phyloP scores from a whole-genome alignment of 495 filamentous ascomycete genomes.

The Aspergillus affinis region DNA sequence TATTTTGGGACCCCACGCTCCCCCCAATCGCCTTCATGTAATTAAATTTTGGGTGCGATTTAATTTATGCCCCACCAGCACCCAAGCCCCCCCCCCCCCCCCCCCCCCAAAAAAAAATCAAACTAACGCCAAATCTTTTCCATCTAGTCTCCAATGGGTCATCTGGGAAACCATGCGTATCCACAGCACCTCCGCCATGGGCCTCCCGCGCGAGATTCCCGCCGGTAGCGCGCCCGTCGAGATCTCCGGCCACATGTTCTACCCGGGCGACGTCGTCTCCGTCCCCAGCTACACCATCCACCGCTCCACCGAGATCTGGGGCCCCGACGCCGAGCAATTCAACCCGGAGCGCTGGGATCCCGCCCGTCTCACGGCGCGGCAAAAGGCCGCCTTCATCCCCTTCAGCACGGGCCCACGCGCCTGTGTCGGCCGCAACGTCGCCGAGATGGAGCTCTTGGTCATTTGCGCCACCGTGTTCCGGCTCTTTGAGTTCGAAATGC shows the following conservation, averaged over 20 bases:
- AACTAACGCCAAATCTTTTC: constrained; percentile 6
- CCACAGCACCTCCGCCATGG: constrained; percentile 85
- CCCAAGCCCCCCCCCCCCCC: no score
- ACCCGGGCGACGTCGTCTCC: constrained; percentile 71
- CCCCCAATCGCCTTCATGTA: no score
- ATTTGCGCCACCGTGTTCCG: constrained; percentile 76
- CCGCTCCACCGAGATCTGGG: constrained; percentile 81
- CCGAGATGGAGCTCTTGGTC: constrained; percentile 89
- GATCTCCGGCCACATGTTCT: constrained; percentile 63
- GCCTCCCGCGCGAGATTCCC: constrained; percentile 80
- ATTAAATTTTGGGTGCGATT: no score
- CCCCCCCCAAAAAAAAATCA: no score
- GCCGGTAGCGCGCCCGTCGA: constrained; percentile 53
- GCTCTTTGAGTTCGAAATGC: constrained; percentile 70
- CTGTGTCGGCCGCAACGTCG: constrained; percentile 84
- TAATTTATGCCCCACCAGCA: no score
- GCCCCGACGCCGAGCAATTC: constrained; percentile 70
- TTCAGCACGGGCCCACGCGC: constrained; percentile 79
- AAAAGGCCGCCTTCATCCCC: constrained; percentile 82
- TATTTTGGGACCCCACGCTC: no score
- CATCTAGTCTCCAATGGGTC: constrained; percentile 60
- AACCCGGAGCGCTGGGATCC: constrained; percentile 77
- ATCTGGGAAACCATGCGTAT: constrained; percentile 90
- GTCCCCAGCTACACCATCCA: constrained; percentile 90
- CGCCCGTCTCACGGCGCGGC: constrained; percentile 53